Evolutionary conservation across 129 eudicot genomes (phyloP).

Genomic region (Daucus carota): DH1_v3.0 NC_030382.2:57202001-57202500

Average conservation of each 20-base stretch:
- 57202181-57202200: not conserved
- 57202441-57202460: not conserved
- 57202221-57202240: not conserved
- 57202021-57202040: not conserved
- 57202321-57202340: not conserved
- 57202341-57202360: not conserved
- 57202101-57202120: not conserved
- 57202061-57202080: not conserved
- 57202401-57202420: not conserved
- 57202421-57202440: not conserved
- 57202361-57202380: not conserved
- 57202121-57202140: not conserved
- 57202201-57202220: not conserved
- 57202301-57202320: not conserved
- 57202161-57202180: not conserved
- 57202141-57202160: not conserved
- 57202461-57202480: not conserved
- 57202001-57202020: not conserved
- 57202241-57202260: not conserved
- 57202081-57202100: not conserved
- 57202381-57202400: not conserved
- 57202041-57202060: not conserved
- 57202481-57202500: constrained; percentile 4
- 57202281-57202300: not conserved
- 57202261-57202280: not conserved